A percentile compares a stretch with the other conserved stretches of the same genome.
phyloP scores from a whole-genome alignment of 1,284 basidiomycete genomes.

The Sanghuangporus sanghuang region DNA sequence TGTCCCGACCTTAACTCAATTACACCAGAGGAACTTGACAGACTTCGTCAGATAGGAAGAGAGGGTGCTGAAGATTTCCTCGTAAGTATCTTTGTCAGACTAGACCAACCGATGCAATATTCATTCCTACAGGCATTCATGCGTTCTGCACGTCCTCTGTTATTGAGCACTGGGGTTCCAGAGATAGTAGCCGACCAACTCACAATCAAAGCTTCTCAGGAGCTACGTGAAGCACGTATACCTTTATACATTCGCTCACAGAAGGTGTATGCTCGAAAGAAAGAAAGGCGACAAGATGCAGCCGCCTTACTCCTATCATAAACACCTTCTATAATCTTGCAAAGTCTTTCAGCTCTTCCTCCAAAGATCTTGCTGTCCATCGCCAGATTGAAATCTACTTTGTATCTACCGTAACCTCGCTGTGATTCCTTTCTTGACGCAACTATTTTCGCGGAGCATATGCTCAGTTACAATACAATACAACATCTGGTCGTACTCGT shows the following conservation, averaged over 20 bases:
- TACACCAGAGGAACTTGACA: conserved; percentile 24
- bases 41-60: conserved; percentile 24
- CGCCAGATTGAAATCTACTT: too few relatives aligned
- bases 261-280: conserved; percentile 55
- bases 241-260: conserved; percentile 50
- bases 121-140: conserved; percentile 48
- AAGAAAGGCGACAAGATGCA: conserved; percentile 19
- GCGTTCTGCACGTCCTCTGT: conserved; percentile 56
- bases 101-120: not conserved
- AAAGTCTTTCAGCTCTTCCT: too few relatives aligned
- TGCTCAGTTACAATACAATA: too few relatives aligned
- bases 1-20: conserved; percentile 29
- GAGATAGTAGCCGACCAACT: conserved; percentile 47
- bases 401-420: too few relatives aligned
- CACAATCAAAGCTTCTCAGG: conserved; percentile 41
- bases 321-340: too few relatives aligned
- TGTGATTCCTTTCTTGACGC: too few relatives aligned
- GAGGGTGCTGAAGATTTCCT: conserved; percentile 36
- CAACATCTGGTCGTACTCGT: too few relatives aligned
- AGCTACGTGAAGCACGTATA: conserved; percentile 43
- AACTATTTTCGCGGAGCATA: too few relatives aligned
- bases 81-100: conserved; percentile 23
- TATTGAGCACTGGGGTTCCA: conserved; percentile 56
- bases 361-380: too few relatives aligned
- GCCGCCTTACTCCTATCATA: not conserved